Evolutionary conservation across 768 basidiomycete genomes (phyloP), one percentile per base, ranked within the genome.

Genomic region (Suillus plorans): DNA sequence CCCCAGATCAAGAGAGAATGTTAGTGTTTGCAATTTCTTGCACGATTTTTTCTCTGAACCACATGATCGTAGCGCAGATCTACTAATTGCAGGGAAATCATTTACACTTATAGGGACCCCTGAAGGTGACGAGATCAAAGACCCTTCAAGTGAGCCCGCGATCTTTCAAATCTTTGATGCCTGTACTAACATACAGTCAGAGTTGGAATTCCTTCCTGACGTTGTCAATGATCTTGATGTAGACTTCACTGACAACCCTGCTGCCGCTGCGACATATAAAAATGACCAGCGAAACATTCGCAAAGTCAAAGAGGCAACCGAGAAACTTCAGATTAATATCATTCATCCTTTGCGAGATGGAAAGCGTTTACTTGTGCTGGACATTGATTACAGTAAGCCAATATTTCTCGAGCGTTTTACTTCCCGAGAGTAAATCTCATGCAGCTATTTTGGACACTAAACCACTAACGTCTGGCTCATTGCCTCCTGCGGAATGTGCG

Each of bases 71-170:
- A 90, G 88, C 49, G 80, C 82, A 25, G 88, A 90, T 68, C 79
- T 92, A 41, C 81, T 83, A 49, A 79, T 92, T 6, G 66, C 78
- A 0, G 86, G 88, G 56, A 89, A 88, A 80, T 92, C 89, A 71
- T 95, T 95, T 72, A 90, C 87, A n/a, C 80, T 95, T 13, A 79
- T 95, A 22, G 95, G 95, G 13, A 95, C 94, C 7, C 91, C 92
- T 1, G 86, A 92, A 76, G 92, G 92, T 39, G 83, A 90, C 66
- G 92, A 94, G 72, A 88, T 94, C 73, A 93, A 91, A 72, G 92
- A 93, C 76, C 91, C 90, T 12, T 83, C 85, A 10, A 78, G 90
- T 87, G 66, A 67, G 80, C 74, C 22, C 61, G 13, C n/a, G 39
- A 61, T 55, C 52, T 62, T 36, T 42, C 4, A 18, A 50, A 39